Evolutionary conservation across 805 yeast species (phyloP).

Genomic region (Starmerella riodocensis): DNA sequence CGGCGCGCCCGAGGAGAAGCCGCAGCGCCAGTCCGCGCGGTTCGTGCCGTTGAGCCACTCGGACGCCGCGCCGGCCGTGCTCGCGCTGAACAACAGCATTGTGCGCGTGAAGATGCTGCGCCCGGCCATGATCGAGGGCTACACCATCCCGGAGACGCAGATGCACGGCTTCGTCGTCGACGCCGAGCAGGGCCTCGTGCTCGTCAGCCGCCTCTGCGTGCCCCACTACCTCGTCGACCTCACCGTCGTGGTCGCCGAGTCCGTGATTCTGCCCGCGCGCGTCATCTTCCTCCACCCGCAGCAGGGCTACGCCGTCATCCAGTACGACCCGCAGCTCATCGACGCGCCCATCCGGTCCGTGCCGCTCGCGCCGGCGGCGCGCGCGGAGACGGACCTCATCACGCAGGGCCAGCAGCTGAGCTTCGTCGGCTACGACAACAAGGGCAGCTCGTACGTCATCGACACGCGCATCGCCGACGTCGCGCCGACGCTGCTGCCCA

Average conservation of each 20-base stretch:
- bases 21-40: constrained; percentile 50
- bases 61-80: constrained; percentile 40
- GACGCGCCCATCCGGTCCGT: constrained; percentile 63
- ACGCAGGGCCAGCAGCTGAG: constrained; percentile 60
- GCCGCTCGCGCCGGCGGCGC: constrained; percentile 20
- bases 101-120: constrained; percentile 53
- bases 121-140: constrained; percentile 67
- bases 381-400: constrained; percentile 25
- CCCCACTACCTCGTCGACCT: constrained; percentile 77
- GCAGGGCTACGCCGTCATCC: constrained; percentile 68
- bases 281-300: constrained; percentile 79
- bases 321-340: constrained; percentile 67
- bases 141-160: constrained; percentile 44
- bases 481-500: constrained; percentile 59
- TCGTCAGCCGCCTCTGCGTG: constrained; percentile 63
- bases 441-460: constrained; percentile 54
- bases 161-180: constrained; percentile 75
- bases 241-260: constrained; percentile 69
- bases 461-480: constrained; percentile 68
- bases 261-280: constrained; percentile 63
- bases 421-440: constrained; percentile 72
- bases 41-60: constrained; percentile 27
- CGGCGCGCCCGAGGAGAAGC: constrained; percentile 43
- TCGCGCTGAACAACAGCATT: constrained; percentile 28
- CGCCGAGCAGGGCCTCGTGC: constrained; percentile 62